These are phyloP conservation scores for Deuterostichococcus epilithicus DNA, from an alignment of 139 green algal genomes.

Conservation along the genomic window DNA sequence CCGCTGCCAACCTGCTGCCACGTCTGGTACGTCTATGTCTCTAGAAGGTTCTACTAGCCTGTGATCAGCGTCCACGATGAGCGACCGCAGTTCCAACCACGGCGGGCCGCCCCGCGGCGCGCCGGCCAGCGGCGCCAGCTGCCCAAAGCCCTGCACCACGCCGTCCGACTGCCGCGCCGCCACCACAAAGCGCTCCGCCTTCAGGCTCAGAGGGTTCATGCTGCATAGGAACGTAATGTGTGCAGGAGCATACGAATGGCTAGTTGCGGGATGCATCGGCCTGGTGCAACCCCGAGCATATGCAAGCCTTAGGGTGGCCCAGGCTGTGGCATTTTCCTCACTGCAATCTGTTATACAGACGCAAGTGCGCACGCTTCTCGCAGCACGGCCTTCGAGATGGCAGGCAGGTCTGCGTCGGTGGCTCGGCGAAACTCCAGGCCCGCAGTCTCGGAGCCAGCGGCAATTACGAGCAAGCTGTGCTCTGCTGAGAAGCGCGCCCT, in stretches of 20 bases:
- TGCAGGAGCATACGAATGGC: too few species aligned
- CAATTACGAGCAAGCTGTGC: too few species aligned
- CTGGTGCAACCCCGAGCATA: too few species aligned
- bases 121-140: neutral
- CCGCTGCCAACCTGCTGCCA: neutral
- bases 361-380: neutral
- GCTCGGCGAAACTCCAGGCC: neutral
- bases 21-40: neutral
- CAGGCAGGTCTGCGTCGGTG: neutral
- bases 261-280: too few species aligned
- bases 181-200: constrained; percentile 14
- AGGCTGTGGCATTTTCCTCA: too few species aligned
- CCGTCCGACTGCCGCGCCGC: neutral
- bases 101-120: neutral
- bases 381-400: neutral
- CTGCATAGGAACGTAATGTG: neutral
- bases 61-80: neutral
- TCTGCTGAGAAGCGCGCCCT: too few species aligned
- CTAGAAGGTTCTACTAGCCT: neutral
- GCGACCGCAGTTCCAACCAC: constrained; percentile 2
- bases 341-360: too few species aligned
- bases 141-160: neutral
- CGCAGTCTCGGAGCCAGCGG: neutral
- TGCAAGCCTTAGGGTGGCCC: too few species aligned
- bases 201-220: constrained; percentile 13